phyloP scores from a whole-genome alignment of 306 rosid species.

The Prunus davidiana region DNA sequence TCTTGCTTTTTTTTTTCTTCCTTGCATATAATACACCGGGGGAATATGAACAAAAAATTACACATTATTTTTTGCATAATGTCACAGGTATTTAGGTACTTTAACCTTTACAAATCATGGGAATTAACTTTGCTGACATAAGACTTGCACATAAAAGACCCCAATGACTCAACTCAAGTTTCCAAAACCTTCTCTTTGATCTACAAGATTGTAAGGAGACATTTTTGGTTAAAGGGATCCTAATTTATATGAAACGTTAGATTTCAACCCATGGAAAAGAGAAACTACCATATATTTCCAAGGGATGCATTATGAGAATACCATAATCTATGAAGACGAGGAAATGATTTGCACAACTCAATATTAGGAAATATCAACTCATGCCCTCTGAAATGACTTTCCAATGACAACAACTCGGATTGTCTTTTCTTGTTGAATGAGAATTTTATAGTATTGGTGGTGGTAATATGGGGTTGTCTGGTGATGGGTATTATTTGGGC shows the following conservation, averaged over 20 bases:
- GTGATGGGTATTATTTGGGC: not conserved
- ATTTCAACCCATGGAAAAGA: not conserved
- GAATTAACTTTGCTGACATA: not conserved
- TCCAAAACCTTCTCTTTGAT: not conserved
- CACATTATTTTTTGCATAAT: not conserved
- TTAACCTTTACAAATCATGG: not conserved
- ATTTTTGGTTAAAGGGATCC: not conserved
- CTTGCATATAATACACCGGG: too few species aligned
- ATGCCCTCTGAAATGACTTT: not conserved
- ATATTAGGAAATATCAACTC: not conserved
- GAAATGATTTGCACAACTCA: not conserved
- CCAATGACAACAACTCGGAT: not conserved
- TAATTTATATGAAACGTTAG: not conserved
- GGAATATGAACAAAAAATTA: not conserved
- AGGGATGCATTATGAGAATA: not conserved
- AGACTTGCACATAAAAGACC: not conserved
- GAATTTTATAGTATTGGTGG: too few species aligned
- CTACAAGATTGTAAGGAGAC: not conserved
- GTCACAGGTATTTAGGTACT: not conserved
- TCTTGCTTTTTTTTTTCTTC: not conserved
- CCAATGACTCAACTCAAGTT: not conserved
- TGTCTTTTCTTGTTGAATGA: too few species aligned
- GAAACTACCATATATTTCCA: not conserved
- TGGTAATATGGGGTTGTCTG: too few species aligned
- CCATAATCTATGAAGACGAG: not conserved